Percentiles rank a stretch among this genome's conserved stretches.
Conservation (phyloP, 768 basidiomycete species). For the Podaxis rugospora region DNA sequence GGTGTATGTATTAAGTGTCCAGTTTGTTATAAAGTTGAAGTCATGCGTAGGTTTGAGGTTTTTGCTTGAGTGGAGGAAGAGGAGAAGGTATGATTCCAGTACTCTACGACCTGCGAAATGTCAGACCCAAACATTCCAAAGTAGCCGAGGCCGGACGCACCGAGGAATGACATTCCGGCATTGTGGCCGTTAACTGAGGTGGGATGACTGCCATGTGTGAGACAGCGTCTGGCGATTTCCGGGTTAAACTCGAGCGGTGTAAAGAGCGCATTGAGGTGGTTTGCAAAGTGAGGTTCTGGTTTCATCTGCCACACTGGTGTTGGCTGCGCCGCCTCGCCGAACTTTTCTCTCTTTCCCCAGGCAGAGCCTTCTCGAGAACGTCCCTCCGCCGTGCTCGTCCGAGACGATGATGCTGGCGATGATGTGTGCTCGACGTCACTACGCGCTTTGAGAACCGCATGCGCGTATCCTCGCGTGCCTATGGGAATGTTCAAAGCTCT, state of each 20-base stretch:
- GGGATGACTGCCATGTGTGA: conserved; percentile 77
- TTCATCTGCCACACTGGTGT: conserved; percentile 5
- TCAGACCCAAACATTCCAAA: neutral
- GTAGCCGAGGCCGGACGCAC: conserved; percentile 33
- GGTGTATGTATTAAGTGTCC: conserved; percentile 62
- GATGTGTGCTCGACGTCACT: neutral
- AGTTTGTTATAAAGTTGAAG: conserved; percentile 51
- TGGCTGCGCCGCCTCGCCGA: conserved; percentile 7
- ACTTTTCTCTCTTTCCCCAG: conserved; percentile 6
- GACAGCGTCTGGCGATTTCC: conserved; percentile 65
- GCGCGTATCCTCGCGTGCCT: conserved; percentile 10
- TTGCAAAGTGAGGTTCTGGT: conserved; percentile 23
- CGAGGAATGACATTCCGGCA: conserved; percentile 66
- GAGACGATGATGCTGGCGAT: neutral
- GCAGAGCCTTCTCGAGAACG: neutral
- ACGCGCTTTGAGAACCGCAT: neutral
- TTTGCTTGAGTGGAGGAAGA: conserved; percentile 61
- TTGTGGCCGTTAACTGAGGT: conserved; percentile 69
- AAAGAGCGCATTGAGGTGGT: conserved; percentile 63
- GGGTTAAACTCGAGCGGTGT: conserved; percentile 63
- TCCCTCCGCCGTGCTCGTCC: neutral
- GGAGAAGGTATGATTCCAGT: conserved; percentile 67
- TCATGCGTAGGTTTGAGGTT: conserved; percentile 45
- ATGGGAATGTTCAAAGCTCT: neutral
- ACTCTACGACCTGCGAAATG: conserved; percentile 62